Evolutionary conservation across 1,284 basidiomycete genomes (phyloP).

Genomic region (Boletus putidus): DNA sequence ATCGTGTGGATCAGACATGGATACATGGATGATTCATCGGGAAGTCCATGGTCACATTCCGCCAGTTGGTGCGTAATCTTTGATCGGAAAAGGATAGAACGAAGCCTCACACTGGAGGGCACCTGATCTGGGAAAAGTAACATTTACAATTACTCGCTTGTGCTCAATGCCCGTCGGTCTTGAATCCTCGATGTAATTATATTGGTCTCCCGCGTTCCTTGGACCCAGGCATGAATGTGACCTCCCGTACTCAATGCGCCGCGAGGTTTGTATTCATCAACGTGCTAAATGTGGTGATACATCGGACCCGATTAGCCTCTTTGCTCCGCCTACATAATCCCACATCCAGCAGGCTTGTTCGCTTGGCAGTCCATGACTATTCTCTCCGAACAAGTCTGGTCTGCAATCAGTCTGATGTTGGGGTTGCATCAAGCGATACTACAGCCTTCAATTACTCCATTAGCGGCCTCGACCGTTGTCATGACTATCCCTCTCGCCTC

Average conservation of each 20-base stretch:
- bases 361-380: neutral
- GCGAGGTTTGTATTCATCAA: neutral
- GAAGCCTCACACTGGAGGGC: neutral
- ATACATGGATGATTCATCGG: too few species aligned
- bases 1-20: too few species aligned
- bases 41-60: neutral
- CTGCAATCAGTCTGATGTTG: slow-evolving; percentile 6
- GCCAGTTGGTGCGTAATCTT: too few species aligned
- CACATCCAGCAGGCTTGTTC: neutral
- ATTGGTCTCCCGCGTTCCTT: too few species aligned
- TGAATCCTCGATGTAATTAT: too few species aligned
- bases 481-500: slow-evolving; percentile 26
- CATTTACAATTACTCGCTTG: too few species aligned
- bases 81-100: neutral
- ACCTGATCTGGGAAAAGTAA: neutral
- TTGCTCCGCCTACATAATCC: slow-evolving; percentile 1
- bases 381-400: neutral
- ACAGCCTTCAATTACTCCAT: slow-evolving; percentile 1
- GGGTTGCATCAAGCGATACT: slow-evolving; percentile 1
- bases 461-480: slow-evolving; percentile 11
- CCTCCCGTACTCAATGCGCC: too few species aligned
- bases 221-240: too few species aligned
- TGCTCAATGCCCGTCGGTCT: too few species aligned
- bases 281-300: slow-evolving; percentile 1
- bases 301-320: neutral